Base-by-base conservation (phyloP, 2,329 filamentous ascomycete species). In the Microdochium trichocladiopsis region DNA sequence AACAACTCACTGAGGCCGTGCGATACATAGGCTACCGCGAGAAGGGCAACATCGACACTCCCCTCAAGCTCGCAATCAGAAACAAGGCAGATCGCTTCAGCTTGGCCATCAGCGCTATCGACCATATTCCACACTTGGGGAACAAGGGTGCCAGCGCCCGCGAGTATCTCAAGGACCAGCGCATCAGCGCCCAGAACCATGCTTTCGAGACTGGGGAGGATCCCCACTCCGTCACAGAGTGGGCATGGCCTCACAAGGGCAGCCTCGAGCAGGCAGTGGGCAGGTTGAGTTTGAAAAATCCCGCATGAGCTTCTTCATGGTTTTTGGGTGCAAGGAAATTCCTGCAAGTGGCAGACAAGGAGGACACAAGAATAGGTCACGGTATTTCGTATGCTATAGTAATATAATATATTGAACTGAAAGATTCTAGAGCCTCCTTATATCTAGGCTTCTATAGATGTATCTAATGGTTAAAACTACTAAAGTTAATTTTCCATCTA, bases 11-110 rank as follows among this genome's bases (percentile, higher is more conserved):
- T n/a, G n/a, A n/a, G n/a, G n/a, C n/a, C n/a, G n/a, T n/a, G n/a
- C n/a, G n/a, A n/a, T n/a, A n/a, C n/a, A 23, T 43, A 58, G 57
- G 88, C 1, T 92, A 91, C 74, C 84, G 80, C 63, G 87, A 92
- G 73, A 91, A 92, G 77, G 88, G 88, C 48, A 92, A 91, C 66
- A 91, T 91, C 59, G 86, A 92, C 65, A 91, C 88, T 0, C 88
- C 87, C 1, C 80, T 91, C 21, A 87, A 90, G 69, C 72, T 92
- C 57, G 87, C 87, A 25, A 88, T 91, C 63, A 78, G 87, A 54
- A 92, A 92, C 69, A 77, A 85, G 61, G 88, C 87, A 0, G 88
- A 92, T 69, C 78, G 88, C 25, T 92, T 87, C 71, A 88, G 83
- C 59, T 70, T 92, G 36, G 87, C 88, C 10, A 89, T 92, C 55